These are phyloP conservation scores for Isabelozyma gotoi DNA, from an alignment of 805 yeast species.

Conservation along the genomic window DNA sequence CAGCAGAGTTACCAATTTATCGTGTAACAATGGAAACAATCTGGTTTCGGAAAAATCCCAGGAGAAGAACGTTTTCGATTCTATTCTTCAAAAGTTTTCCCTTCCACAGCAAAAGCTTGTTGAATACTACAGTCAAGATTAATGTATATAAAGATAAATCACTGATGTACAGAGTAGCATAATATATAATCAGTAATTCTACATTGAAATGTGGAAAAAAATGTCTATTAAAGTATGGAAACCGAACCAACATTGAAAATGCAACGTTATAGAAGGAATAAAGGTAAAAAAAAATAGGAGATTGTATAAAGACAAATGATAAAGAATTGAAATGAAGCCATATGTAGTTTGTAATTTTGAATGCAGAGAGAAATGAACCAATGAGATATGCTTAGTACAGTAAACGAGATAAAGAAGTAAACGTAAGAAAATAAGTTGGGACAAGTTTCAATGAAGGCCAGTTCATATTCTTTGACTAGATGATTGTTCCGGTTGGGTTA, in stretches of 20 bases:
- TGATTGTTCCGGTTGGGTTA: constrained; percentile 9
- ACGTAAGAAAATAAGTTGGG: not conserved
- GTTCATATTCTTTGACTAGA: not conserved
- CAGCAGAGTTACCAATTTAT: constrained; percentile 10
- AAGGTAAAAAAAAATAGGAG: constrained; percentile 1
- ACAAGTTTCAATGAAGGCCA: not conserved
- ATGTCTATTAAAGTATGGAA: not conserved
- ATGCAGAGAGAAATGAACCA: not conserved
- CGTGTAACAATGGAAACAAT: constrained; percentile 18
- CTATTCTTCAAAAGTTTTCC: constrained; percentile 37
- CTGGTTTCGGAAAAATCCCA: constrained; percentile 3
- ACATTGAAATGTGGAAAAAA: too few relatives aligned
- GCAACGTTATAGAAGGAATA: not conserved
- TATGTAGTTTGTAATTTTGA: not conserved
- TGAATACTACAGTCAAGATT: constrained; percentile 39
- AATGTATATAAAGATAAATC: not conserved
- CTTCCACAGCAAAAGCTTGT: constrained; percentile 46
- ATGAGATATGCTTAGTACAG: not conserved
- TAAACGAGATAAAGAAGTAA: not conserved
- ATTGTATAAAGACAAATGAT: not conserved
- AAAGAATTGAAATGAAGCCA: not conserved
- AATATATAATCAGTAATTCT: too few relatives aligned
- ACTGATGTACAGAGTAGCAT: too few relatives aligned
- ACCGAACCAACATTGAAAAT: not conserved
- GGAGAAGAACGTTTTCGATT: constrained; percentile 14